A percentile compares a stretch with the other conserved stretches of the same genome.
Conservation (phyloP, 805 yeast genomes). For the Yamadazyma phyllophila region DNA sequence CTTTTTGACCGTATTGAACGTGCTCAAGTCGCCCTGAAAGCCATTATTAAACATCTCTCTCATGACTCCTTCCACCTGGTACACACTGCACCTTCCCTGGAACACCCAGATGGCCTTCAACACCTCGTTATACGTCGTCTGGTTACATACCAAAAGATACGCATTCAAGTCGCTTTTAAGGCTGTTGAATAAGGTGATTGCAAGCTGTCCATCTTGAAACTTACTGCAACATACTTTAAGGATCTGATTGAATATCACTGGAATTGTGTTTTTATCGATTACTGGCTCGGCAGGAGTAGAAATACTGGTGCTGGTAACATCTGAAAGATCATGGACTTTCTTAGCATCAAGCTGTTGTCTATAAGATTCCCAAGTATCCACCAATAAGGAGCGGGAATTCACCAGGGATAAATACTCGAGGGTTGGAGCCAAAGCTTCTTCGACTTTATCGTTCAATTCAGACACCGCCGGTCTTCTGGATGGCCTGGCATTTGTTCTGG, state of each 20-base stretch:
- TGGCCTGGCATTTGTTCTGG: no score
- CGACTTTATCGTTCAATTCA: not conserved
- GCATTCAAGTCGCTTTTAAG: conserved; percentile 31
- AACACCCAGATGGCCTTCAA: conserved; percentile 36
- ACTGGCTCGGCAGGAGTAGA: conserved; percentile 18
- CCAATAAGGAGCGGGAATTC: not conserved
- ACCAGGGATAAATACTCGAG: not conserved
- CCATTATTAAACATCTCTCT: conserved; percentile 44
- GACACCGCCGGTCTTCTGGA: not conserved
- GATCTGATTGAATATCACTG: conserved; percentile 33
- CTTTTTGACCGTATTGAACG: conserved; percentile 34
- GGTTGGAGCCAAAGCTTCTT: conserved; percentile 4
- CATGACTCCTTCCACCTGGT: conserved; percentile 31
- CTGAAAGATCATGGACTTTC: not conserved
- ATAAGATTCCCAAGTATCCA: not conserved
- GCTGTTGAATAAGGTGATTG: conserved; percentile 34
- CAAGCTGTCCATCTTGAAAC: conserved; percentile 34
- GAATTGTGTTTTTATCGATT: conserved; percentile 34
- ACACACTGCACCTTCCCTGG: conserved; percentile 35
- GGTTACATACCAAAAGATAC: conserved; percentile 37
- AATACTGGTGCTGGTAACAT: not conserved
- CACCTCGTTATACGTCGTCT: conserved; percentile 40
- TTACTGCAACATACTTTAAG: conserved; percentile 23
- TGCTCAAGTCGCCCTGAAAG: conserved; percentile 33
- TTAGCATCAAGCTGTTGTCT: not conserved